These are phyloP conservation scores for Brasenia schreberi DNA, from an alignment of 164 flowering plant species.

Conservation along the genomic window DNA sequence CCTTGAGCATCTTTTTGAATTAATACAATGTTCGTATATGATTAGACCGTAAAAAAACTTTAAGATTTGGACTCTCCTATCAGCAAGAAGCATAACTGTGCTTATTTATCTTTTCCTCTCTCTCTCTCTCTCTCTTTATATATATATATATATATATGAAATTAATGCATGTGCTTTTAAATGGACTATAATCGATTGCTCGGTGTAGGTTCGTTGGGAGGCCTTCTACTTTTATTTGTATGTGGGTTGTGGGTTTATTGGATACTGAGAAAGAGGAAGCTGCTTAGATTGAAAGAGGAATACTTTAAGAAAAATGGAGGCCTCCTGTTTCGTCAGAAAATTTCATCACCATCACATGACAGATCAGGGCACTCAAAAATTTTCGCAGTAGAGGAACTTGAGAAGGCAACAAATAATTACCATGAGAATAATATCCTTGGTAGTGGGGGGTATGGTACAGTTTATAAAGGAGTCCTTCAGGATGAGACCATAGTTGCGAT, in stretches of 20 bases:
- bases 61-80: no score
- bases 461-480: background rate
- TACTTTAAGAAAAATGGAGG: conserved; percentile 6
- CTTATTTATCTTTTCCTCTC: no score
- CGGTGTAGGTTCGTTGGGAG: no score
- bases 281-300: conserved; percentile 2
- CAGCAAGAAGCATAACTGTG: no score
- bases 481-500: conserved; percentile 8
- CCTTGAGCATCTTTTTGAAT: no score
- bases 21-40: no score
- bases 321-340: conserved; percentile 2
- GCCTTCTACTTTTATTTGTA: background rate
- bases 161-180: no score
- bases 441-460: conserved; percentile 11
- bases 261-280: conserved; percentile 1
- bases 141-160: no score
- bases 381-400: conserved; percentile 6
- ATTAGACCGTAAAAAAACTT: no score
- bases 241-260: conserved; percentile 2
- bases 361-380: background rate
- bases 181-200: no score
- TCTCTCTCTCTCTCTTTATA: no score
- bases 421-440: conserved; percentile 6
- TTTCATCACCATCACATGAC: background rate
- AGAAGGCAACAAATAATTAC: conserved; percentile 1